Evolutionary conservation across 371 early-diverging fungal genomes (phyloP).

Genomic region (Mortierella sp.): DNA sequence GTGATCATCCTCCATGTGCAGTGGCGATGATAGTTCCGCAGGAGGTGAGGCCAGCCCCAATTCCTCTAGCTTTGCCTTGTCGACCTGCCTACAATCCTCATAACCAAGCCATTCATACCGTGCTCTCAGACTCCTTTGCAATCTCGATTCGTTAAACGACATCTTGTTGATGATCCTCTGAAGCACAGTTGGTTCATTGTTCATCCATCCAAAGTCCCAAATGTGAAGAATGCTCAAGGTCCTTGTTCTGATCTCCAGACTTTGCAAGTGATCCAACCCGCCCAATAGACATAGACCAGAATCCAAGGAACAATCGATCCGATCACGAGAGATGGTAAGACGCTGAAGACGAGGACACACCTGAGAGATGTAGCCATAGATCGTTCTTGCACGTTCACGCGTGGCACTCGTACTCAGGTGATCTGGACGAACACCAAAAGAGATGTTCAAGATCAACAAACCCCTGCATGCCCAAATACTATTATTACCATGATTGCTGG

Average conservation of each 20-base stretch:
- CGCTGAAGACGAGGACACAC: conserved; percentile 17
- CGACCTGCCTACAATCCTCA: conserved; percentile 8
- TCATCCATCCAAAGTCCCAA: conserved; percentile 26
- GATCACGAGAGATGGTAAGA: conserved; percentile 1
- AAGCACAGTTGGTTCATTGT: conserved; percentile 7
- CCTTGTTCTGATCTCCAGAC: conserved; percentile 5
- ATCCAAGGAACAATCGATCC: conserved; percentile 17
- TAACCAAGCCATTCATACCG: conserved; percentile 28
- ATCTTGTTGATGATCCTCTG: conserved; percentile 2
- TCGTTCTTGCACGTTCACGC: background rate
- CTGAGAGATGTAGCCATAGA: conserved; percentile 17
- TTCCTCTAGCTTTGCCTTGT: background rate
- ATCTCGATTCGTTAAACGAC: background rate
- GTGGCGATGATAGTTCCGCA: too few relatives aligned
- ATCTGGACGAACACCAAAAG: background rate
- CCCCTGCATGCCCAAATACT: conserved; percentile 20
- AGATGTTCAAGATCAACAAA: conserved; percentile 2
- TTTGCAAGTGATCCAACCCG: background rate
- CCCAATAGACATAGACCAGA: conserved; percentile 20
- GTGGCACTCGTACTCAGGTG: background rate
- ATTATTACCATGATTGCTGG: background rate
- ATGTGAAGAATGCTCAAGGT: conserved; percentile 1
- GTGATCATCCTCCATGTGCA: too few relatives aligned
- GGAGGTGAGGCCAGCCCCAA: background rate
- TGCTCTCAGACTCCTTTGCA: conserved; percentile 4